phyloP scores from a whole-genome alignment of 108 stramenopile species.

The Phaeodactylum tricornutum region DNA sequence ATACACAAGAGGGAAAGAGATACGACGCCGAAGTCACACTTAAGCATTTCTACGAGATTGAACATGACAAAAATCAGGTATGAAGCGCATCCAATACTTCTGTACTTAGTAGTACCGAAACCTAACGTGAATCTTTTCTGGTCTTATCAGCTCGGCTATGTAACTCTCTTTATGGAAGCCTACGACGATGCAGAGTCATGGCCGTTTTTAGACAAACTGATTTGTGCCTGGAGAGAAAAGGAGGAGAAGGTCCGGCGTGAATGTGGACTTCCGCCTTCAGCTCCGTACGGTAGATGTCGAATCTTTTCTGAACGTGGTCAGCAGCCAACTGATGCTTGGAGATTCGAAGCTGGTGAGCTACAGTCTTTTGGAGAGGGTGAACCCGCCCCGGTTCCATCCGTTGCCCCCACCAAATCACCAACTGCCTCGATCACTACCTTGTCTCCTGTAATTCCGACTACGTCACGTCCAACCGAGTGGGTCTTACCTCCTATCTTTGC shows the following conservation, averaged over 20 bases:
- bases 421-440: background rate
- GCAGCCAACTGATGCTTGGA: constrained; percentile 1
- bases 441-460: background rate
- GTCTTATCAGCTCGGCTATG: constrained; percentile 20
- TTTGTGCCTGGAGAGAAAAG: constrained; percentile 34
- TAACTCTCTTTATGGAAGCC: constrained; percentile 26
- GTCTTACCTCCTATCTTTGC: background rate
- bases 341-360: background rate
- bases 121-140: background rate
- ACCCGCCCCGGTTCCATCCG: background rate
- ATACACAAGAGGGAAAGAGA: constrained; percentile 32
- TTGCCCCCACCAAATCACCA: constrained; percentile 4
- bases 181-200: constrained; percentile 19
- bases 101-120: background rate
- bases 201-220: constrained; percentile 27
- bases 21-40: constrained; percentile 40
- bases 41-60: constrained; percentile 24
- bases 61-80: constrained; percentile 6
- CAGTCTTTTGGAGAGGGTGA: too few relatives aligned
- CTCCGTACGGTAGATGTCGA: constrained; percentile 3
- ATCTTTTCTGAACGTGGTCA: constrained; percentile 5
- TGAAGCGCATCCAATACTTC: background rate
- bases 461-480: background rate
- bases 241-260: constrained; percentile 27
- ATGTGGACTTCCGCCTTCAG: constrained; percentile 18